Base-by-base conservation (phyloP, 371 early-diverging fungal genomes). In the Capillidium rhysosporum region DNA sequence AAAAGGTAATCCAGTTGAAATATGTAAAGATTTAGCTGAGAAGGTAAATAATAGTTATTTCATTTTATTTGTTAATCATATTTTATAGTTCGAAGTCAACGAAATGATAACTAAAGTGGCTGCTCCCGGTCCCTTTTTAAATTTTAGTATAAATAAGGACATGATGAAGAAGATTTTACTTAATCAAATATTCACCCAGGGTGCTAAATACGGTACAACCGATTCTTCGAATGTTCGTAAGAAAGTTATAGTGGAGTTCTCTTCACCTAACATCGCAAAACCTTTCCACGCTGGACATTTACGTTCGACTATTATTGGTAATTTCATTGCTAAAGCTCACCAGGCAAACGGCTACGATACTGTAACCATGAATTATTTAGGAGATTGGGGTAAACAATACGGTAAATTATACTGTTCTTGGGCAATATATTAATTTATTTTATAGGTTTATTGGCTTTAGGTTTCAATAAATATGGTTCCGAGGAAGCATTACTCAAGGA, bases 341-440 rank as follows among this genome's bases (percentile, higher is more conserved):
- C 72, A 77, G 56, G 87, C 87, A 23, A 76, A 83, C 62, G 98
- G 98, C 8, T 92, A 86, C 67, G 74, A 82, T 14, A 80, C 83
- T 1, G 67, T 86, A 40, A 75, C 86, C 20, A 88, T 98, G 64
- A 99, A 99, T 73, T 98, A 98, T 69, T 75, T 99, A 28, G 99
- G 99, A 38, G 99, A 99, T 69, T 99, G 99, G 99, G 99, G 99
- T 47, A 99, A 98, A 64, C 99, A 99, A 68, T 99, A 94, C 69
- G 99, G 76, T 70, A 66, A 58, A 58, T 25, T 40, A 39, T 24
- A 49, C 21, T 40, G 26, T 21, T 30, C 9, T 10, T 26, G 3
- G n/a, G 5, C 4, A 39, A 20, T 39, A 16, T 40, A 29, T 48
- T 23, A 2, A 46, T 16, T 48, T 26, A 18, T 24, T 14, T 25